A percentile compares a stretch with the other conserved stretches of the same genome.
Evolutionary conservation across 202 grass and related monocot species (phyloP).

Genomic region (Schoenoplectus triqueter): DNA sequence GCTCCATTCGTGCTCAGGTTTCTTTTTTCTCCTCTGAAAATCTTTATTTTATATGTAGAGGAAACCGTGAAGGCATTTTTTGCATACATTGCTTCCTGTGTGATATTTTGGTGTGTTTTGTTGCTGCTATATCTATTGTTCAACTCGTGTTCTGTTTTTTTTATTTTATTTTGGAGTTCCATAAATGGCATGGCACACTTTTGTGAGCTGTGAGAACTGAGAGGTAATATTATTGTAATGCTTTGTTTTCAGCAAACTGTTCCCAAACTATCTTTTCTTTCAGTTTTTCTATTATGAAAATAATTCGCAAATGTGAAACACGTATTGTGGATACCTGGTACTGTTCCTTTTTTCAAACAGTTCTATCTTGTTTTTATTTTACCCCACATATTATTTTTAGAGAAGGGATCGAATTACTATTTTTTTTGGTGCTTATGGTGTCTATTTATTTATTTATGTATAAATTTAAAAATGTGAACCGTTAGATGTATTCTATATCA

Average conservation of each 20-base stretch:
- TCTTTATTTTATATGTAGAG: background rate
- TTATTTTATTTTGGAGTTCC: no score
- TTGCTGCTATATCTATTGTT: background rate
- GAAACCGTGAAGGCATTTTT: background rate
- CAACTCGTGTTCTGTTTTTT: background rate
- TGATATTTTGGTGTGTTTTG: background rate
- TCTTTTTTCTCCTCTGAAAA: background rate
- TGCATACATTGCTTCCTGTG: background rate
- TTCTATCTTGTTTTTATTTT: background rate
- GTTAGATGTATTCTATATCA: no score
- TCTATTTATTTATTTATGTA: no score
- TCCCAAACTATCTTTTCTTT: background rate
- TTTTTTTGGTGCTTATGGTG: no score
- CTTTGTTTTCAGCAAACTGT: background rate
- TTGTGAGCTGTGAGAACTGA: background rate
- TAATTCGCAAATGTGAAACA: background rate
- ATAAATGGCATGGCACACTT: background rate
- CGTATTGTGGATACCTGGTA: background rate
- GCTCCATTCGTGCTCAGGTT: constrained; percentile 71
- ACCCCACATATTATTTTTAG: background rate
- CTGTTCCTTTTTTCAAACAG: background rate
- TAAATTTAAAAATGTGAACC: no score
- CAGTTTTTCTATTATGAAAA: background rate
- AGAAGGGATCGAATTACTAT: no score
- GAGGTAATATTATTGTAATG: background rate